These are phyloP conservation scores for Letharia columbiana DNA, from an alignment of 495 filamentous ascomycete species.

Conservation along the genomic window DNA sequence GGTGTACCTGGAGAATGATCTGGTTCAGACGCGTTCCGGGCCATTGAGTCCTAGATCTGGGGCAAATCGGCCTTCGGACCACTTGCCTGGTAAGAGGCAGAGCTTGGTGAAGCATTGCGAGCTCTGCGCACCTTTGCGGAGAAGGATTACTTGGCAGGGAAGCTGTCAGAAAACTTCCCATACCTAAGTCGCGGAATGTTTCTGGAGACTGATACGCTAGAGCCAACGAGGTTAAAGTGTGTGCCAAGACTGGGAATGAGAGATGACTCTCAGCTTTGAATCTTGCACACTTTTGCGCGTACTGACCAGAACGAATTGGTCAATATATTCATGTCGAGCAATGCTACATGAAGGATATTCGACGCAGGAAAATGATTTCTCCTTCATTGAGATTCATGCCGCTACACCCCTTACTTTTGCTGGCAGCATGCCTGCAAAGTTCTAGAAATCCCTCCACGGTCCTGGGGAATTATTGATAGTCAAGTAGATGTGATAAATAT, in stretches of 20 bases:
- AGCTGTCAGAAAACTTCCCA: constrained; percentile 11
- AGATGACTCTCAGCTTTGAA: too few relatives aligned
- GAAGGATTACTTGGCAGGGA: neutral
- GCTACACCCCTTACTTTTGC: neutral
- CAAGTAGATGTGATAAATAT: neutral
- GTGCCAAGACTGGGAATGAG: neutral
- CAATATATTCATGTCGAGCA: neutral
- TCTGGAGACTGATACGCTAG: neutral
- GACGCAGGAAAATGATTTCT: too few relatives aligned
- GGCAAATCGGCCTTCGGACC: constrained; percentile 41
- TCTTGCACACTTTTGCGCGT: too few relatives aligned
- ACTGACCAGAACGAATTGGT: too few relatives aligned
- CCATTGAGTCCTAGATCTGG: constrained; percentile 48
- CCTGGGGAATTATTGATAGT: neutral
- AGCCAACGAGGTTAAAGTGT: constrained; percentile 5
- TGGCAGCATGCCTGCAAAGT: neutral
- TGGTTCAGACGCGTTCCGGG: constrained; percentile 33
- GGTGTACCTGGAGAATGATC: constrained; percentile 11
- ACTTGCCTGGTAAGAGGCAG: constrained; percentile 49
- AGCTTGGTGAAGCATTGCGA: constrained; percentile 61
- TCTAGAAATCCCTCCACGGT: neutral
- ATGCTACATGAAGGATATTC: too few relatives aligned
- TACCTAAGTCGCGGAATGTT: neutral
- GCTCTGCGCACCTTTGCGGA: constrained; percentile 27
- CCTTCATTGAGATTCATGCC: neutral